Evolutionary conservation across 257 asterid genomes (phyloP), one percentile per base, ranked within the genome.

Genomic region (Gardenia jasminoides): DNA sequence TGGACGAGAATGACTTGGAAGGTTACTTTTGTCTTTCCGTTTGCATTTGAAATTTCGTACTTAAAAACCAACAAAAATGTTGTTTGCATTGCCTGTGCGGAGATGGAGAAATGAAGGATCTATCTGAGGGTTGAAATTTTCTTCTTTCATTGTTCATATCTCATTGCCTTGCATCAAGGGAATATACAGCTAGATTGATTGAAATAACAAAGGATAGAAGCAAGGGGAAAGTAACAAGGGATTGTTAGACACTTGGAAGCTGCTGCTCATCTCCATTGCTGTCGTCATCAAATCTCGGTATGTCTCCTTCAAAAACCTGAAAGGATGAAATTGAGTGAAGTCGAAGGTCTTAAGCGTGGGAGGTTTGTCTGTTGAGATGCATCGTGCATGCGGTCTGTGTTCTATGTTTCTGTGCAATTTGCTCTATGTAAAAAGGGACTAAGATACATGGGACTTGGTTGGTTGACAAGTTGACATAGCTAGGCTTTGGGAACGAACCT

Each of bases 401-500:
- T 28, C n/a, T 39, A n/a, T 2, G n/a, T 44, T 7, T 22, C 1
- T 36, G 41, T 36, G 3, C 41, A 36, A 2, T 36, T 36, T 5
- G 4, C 41, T 36, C 41, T 36, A 36, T 36, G 41, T 36, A 36
- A 36, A 36, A 5, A 2, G 3, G 41, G 41, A n/a, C n/a, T 36
- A 36, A 36, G 41, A 36, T 36, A 3, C 41, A 36, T 36, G 41
- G 41, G 41, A 36, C 41, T 3, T 36, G 10, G 0, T 56, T 41
- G 28, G 15, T 41, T 58, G 15, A 39, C 54, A 12, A 16, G 15
- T 41, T 58, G 15, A 39, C 54, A 12, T 54, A 50, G 20, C 10
- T n/a, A 76, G 77, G 62, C 19, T 62, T 62, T 62, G 17, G 70
- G 3, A 47, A 71, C 80, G 58, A 52, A 90, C 96, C 91, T 83